Conservation (phyloP, 2,329 filamentous ascomycete species). For the Alternaria dauci region DNA sequence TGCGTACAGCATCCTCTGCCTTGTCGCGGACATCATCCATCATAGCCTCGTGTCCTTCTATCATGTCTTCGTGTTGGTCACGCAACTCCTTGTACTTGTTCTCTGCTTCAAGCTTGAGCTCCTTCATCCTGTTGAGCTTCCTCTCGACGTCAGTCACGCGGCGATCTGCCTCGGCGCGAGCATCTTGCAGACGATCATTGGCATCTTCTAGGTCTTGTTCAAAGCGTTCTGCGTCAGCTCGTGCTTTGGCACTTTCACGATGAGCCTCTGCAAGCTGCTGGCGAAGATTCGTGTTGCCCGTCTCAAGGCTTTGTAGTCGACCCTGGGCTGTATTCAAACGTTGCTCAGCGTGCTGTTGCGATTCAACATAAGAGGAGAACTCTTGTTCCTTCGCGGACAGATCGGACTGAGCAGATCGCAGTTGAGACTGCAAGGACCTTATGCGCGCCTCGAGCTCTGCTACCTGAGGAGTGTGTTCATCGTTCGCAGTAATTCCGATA, state of each 20-base stretch:
- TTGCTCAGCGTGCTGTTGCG: constrained; percentile 38
- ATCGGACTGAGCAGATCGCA: constrained; percentile 30
- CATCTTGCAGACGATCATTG: constrained; percentile 37
- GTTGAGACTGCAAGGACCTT: constrained; percentile 25
- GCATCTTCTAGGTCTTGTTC: constrained; percentile 37
- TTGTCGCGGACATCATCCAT: constrained; percentile 43
- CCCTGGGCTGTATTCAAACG: constrained; percentile 37
- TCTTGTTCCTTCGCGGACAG: constrained; percentile 36
- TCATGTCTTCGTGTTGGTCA: constrained; percentile 36
- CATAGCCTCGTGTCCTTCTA: constrained; percentile 37
- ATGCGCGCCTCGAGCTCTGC: constrained; percentile 14
- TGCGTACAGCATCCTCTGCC: constrained; percentile 48
- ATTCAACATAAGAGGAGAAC: constrained; percentile 32
- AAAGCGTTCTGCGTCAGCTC: constrained; percentile 37
- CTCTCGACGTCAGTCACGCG: constrained; percentile 41
- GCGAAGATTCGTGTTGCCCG: constrained; percentile 37
- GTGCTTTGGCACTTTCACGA: constrained; percentile 34
- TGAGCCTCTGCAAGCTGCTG: constrained; percentile 46
- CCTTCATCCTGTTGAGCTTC: constrained; percentile 41
- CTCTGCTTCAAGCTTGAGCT: constrained; percentile 37
- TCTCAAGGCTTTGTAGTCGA: constrained; percentile 42
- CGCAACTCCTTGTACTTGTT: constrained; percentile 36
- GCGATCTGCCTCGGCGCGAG: constrained; percentile 37
- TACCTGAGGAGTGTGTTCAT: constrained; percentile 7
- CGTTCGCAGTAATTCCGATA: not conserved